Conservation (phyloP, 805 yeast species). For the Saccharomyces jurei region DNA sequence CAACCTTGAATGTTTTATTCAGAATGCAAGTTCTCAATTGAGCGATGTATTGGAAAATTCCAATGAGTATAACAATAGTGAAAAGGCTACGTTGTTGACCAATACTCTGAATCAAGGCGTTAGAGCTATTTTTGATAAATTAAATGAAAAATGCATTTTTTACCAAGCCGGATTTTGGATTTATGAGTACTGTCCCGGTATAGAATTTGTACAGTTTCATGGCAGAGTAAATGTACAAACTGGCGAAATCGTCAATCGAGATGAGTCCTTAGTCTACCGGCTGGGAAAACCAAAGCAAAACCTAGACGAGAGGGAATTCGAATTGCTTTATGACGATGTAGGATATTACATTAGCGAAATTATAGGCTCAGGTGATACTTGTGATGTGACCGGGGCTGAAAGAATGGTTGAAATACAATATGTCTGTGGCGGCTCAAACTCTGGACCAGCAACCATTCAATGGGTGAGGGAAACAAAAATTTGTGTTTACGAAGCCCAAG, state of each 20-base stretch:
- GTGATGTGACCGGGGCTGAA: slow-evolving; percentile 49
- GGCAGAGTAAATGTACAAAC: slow-evolving; percentile 1
- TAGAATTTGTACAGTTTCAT: slow-evolving; percentile 43
- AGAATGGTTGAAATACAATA: slow-evolving; percentile 50
- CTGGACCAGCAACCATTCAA: slow-evolving; percentile 20
- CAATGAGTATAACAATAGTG: slow-evolving; percentile 7
- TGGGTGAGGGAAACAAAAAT: slow-evolving; percentile 46
- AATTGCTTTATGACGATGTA: slow-evolving; percentile 29
- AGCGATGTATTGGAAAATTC: slow-evolving; percentile 3
- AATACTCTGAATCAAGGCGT: slow-evolving; percentile 14
- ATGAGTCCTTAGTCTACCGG: slow-evolving; percentile 14
- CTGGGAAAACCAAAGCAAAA: slow-evolving; percentile 24
- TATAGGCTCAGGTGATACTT: slow-evolving; percentile 45
- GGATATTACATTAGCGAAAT: slow-evolving; percentile 29
- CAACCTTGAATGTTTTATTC: slow-evolving; percentile 18
- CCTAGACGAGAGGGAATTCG: slow-evolving; percentile 17
- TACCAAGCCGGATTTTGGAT: slow-evolving; percentile 44
- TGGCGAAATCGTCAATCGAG: not conserved
- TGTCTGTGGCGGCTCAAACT: slow-evolving; percentile 40
- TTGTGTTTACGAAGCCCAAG: slow-evolving; percentile 47
- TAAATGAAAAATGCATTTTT: slow-evolving; percentile 20
- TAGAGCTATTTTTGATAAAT: slow-evolving; percentile 9
- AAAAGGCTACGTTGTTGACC: slow-evolving; percentile 7
- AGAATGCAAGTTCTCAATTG: slow-evolving; percentile 4
- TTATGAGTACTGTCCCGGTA: slow-evolving; percentile 43